phyloP scores from a whole-genome alignment of 108 stramenopile species.

The Heterococcus sp. region DNA sequence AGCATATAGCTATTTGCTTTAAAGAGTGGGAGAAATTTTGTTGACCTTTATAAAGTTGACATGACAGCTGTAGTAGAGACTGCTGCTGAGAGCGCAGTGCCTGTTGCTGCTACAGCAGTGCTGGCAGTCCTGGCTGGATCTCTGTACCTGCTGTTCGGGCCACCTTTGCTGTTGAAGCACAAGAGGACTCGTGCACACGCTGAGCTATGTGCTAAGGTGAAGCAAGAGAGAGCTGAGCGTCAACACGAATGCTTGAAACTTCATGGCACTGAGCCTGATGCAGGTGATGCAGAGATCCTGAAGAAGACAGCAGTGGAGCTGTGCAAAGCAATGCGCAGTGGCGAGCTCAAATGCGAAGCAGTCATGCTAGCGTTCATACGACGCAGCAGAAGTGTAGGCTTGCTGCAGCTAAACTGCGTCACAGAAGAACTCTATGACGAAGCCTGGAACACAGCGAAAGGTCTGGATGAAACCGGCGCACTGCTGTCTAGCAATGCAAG shows the following conservation, averaged over 20 bases:
- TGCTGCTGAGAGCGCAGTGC: no score
- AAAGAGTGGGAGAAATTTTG: no score
- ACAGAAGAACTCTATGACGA: conserved; percentile 57
- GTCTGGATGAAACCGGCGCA: conserved; percentile 3
- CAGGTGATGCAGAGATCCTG: not conserved
- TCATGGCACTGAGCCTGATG: not conserved
- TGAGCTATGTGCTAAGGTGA: not conserved
- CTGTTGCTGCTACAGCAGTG: no score
- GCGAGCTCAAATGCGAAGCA: not conserved
- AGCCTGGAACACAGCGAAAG: conserved; percentile 24
- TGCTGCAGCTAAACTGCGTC: conserved; percentile 23
- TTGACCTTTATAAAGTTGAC: no score
- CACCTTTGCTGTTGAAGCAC: no score
- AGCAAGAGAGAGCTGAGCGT: not conserved
- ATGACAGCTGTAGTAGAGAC: no score
- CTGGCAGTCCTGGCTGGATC: no score
- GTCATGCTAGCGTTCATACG: not conserved
- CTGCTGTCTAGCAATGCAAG: not conserved
- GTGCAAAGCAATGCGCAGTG: not conserved
- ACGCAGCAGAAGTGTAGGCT: not conserved
- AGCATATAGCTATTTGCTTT: no score
- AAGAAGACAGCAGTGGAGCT: not conserved
- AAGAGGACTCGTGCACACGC: no score
- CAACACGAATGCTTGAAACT: not conserved
- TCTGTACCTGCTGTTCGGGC: no score